Conservation (phyloP, 108 stramenopile species). For the Cylindrotheca closterium region DNA sequence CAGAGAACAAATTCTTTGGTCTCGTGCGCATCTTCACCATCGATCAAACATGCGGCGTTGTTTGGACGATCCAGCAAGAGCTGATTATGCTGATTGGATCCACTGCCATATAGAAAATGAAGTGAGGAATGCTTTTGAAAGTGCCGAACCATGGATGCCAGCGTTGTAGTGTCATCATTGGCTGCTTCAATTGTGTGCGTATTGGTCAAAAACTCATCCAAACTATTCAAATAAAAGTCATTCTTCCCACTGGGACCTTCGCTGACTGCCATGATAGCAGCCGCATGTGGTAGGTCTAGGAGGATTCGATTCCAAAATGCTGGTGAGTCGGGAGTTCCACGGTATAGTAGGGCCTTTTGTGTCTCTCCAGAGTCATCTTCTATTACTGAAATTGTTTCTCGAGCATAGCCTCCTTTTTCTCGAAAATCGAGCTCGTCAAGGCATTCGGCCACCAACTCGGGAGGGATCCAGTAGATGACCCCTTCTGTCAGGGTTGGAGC, state of each 20-base stretch:
- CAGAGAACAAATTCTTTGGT: conserved; percentile 62
- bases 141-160: conserved; percentile 56
- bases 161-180: conserved; percentile 35
- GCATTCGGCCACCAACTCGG: conserved; percentile 64
- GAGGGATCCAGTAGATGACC: conserved; percentile 66
- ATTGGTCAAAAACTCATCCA: conserved; percentile 55
- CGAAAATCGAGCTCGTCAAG: conserved; percentile 87
- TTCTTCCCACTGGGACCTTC: conserved; percentile 66
- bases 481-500: conserved; percentile 66
- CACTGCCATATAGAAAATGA: conserved; percentile 71
- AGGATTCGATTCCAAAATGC: conserved; percentile 73
- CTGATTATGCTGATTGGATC: conserved; percentile 85
- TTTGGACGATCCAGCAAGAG: conserved; percentile 38
- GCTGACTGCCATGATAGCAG: conserved; percentile 67
- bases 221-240: conserved; percentile 54
- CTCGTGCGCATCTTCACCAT: conserved; percentile 57
- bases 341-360: conserved; percentile 70
- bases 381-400: conserved; percentile 78
- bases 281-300: conserved; percentile 63
- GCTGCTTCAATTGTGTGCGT: conserved; percentile 14
- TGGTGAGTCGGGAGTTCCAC: conserved; percentile 84
- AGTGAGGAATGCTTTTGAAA: conserved; percentile 49
- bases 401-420: conserved; percentile 82
- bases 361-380: conserved; percentile 65
- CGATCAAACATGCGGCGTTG: conserved; percentile 21